Base-by-base conservation (phyloP, 2,329 filamentous ascomycete genomes). In the Torrubiella hemipterigena region DNA sequence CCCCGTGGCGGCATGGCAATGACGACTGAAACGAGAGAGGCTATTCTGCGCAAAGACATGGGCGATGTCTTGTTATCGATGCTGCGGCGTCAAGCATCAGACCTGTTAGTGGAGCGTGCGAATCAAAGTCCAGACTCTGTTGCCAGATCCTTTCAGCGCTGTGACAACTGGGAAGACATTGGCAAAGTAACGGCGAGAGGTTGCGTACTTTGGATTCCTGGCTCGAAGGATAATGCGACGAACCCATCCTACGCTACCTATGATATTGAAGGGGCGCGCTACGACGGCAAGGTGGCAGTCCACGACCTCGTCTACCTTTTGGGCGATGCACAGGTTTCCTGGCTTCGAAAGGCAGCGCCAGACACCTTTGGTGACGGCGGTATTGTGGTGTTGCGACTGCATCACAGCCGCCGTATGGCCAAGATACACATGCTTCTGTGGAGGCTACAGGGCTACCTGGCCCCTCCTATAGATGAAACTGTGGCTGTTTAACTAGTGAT, bases 381-480 rank as follows among this genome's bases (percentile, higher is more conserved):
- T 7, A 48, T 66, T 14, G 55, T 63, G 31, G 51, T 73, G 36
- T 42, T 72, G 32, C 51, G 44, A 29, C 44, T 48, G 22, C 46
- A 55, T 51, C 37, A 55, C 51, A 41, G 52, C 42, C 38, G 40
- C 27, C 50, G 55, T 22, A 66, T 63, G 7, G 45, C 58, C 15
- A 47, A 56, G 11, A 29, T 73, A 27, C 67, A 73, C 47, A 34
- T 62, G 33, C 54, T 61, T 32, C 53, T 77, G 7, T 77, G 73
- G 73, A 67, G 63, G 38, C 46, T 78, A 7, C 67, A 77, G 37
- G 70, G 69, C 2, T 77, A 70, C 41, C 28, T 73, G 15, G 44
- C 42, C 12, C 29, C 40, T 15, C 9, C 30, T 12, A n/a, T 17
- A 21, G n/a, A n/a, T n/a, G n/a, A n/a, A n/a, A n/a, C n/a, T n/a